Evolutionary conservation across 371 early-diverging fungal genomes (phyloP).

Genomic region (Actinomortierella wolfii): DNA sequence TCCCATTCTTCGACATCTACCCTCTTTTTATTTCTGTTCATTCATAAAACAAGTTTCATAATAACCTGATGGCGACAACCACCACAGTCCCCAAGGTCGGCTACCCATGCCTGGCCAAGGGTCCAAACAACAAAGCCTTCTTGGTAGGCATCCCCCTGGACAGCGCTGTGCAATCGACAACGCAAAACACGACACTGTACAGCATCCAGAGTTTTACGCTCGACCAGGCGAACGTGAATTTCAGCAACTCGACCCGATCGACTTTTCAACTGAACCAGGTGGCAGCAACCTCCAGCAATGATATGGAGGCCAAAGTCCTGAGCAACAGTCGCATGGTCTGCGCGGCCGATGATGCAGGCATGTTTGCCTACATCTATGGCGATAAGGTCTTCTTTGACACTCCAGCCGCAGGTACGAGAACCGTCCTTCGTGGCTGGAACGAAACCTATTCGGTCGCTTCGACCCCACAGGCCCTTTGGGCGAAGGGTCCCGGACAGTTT

Average conservation of each 20-base stretch:
- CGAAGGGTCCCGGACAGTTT: slow-evolving; percentile 19
- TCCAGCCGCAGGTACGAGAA: slow-evolving; percentile 11
- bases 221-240: slow-evolving; percentile 4
- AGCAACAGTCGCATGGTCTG: slow-evolving; percentile 31
- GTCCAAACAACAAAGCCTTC: slow-evolving; percentile 2
- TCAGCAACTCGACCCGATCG: not conserved
- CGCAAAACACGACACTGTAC: slow-evolving; percentile 11
- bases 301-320: slow-evolving; percentile 4
- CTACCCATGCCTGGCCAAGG: slow-evolving; percentile 33
- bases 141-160: slow-evolving; percentile 24
- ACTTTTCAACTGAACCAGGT: slow-evolving; percentile 6
- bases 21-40: no score
- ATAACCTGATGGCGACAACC: not conserved
- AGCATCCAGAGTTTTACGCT: slow-evolving; percentile 26
- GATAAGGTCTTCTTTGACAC: slow-evolving; percentile 31
- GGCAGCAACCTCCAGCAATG: not conserved
- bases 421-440: slow-evolving; percentile 21
- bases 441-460: not conserved
- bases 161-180: not conserved
- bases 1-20: not conserved
- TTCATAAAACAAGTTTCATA: not conserved
- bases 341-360: slow-evolving; percentile 15
- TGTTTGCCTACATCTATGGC: slow-evolving; percentile 36
- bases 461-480: slow-evolving; percentile 21
- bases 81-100: slow-evolving; percentile 24